A percentile compares a stretch with the other conserved stretches of the same genome.
Conservation (phyloP, 2,329 filamentous ascomycete species). For the Chalaropsis thielavioides region DNA sequence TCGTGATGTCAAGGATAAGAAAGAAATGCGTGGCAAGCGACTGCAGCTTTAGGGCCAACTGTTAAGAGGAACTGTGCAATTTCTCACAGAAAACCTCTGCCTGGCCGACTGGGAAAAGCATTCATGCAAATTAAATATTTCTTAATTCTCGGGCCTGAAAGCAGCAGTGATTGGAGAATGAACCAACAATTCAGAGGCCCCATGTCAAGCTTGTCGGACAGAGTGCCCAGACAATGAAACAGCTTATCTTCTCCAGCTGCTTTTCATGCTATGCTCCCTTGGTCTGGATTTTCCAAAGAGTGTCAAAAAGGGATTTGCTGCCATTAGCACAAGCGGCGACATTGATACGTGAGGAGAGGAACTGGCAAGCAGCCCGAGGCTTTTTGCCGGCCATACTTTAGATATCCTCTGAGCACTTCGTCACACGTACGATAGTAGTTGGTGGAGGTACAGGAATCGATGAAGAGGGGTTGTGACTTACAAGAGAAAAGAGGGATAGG, state of each 20-base stretch:
- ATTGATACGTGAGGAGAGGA: not conserved
- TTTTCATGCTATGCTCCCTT: not conserved
- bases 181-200: slow-evolving; percentile 8
- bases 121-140: slow-evolving; percentile 5
- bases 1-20: not conserved
- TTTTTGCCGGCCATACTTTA: not conserved
- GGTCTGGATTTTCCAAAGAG: not conserved
- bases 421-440: not conserved
- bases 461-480: not conserved
- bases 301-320: slow-evolving; percentile 1
- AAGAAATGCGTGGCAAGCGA: not conserved
- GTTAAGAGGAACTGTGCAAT: slow-evolving; percentile 2
- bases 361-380: not conserved
- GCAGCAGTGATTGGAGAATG: not conserved
- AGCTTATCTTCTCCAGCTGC: slow-evolving; percentile 1
- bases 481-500: not conserved
- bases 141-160: not conserved
- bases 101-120: not conserved
- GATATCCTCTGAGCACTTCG: not conserved
- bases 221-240: slow-evolving; percentile 7
- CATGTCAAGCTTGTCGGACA: slow-evolving; percentile 13
- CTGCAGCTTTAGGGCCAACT: not conserved
- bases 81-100: not conserved
- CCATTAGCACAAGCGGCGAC: not conserved
- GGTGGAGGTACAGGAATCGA: not conserved